These are phyloP conservation scores for Gastrolobium villosum DNA, from an alignment of 306 rosid species.

Conservation along the genomic window DNA sequence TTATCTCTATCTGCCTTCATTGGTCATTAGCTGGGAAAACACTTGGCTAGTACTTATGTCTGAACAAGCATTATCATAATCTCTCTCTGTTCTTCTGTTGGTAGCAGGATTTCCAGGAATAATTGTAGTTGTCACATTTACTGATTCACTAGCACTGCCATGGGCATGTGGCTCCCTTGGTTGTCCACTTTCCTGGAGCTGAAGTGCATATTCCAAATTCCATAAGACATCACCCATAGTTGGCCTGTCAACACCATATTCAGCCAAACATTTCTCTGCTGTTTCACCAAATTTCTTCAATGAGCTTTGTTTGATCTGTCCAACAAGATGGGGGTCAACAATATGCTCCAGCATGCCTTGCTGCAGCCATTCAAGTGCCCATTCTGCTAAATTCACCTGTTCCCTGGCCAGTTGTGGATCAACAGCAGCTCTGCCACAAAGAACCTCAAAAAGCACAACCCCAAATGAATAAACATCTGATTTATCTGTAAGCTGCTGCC, in stretches of 20 bases:
- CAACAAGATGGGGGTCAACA: slow-evolving; percentile 73
- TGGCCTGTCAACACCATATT: slow-evolving; percentile 95
- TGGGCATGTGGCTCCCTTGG: slow-evolving; percentile 47
- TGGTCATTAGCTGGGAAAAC: slow-evolving; percentile 92
- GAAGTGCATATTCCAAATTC: slow-evolving; percentile 96
- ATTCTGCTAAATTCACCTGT: slow-evolving; percentile 93
- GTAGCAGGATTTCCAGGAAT: slow-evolving; percentile 49
- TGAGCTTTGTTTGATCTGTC: slow-evolving; percentile 73
- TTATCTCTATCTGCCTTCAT: slow-evolving; percentile 81
- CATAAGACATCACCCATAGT: slow-evolving; percentile 97
- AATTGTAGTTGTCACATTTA: slow-evolving; percentile 38
- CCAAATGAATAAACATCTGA: slow-evolving; percentile 97
- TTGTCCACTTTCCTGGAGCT: slow-evolving; percentile 78
- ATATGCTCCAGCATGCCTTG: slow-evolving; percentile 83
- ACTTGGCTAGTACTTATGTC: slow-evolving; percentile 77
- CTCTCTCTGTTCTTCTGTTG: slow-evolving; percentile 53
- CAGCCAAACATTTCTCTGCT: slow-evolving; percentile 97
- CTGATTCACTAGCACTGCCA: slow-evolving; percentile 36
- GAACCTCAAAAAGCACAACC: slow-evolving; percentile 94
- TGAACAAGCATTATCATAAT: slow-evolving; percentile 53
- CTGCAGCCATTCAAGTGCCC: slow-evolving; percentile 91
- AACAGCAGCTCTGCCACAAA: slow-evolving; percentile 95
- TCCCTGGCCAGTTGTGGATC: slow-evolving; percentile 86
- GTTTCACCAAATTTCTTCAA: slow-evolving; percentile 91
- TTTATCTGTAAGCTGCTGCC: slow-evolving; percentile 98